Evolutionary conservation across 345 rosid species (phyloP), one percentile per base, ranked within the genome.

Genomic region (Hibiscus mutabilis): DNA sequence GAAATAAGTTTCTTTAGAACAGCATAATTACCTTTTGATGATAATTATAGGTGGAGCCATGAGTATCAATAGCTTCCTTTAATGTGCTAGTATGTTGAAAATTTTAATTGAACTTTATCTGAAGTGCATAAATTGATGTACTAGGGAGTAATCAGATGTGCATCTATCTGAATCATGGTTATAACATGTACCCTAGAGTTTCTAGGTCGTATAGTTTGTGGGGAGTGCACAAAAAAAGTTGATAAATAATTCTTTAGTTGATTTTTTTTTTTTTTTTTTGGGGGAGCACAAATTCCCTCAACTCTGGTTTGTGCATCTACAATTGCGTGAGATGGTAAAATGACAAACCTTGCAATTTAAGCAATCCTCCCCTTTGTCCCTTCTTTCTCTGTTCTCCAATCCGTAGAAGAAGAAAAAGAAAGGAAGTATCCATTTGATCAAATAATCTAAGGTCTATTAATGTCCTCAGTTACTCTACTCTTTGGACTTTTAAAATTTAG

Each of bases 41-140:
- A 19, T 63, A 37, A 40, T 37, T 63, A 16, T 60, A 10, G 51
- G 51, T 63, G 69, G 55, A 22, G 14, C 55, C 69, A 22, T 44
- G 69, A 66, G 46, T 65, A 44, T 65, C 29, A 42, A 33, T 61
- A 61, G 18, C 19, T 64, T 64, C 10, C 68, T 64, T 40, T n/a
- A 33, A 33, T 18, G 66, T 33, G 66, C 47, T 61, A 7, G 2
- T n/a, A 33, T 61, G 46, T 61, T 33, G 67, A 18, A 19, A 35
- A 62, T 61, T 62, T 37, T 18, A 35, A n/a, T n/a, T 35, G 47
- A 62, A 62, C 47, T 37, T 37, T 5, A 19, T 37, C 27, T 35
- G 25, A 62, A 63, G n/a, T 63, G n/a, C 51, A 63, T 37, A 35
- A 62, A 37, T 62, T 37, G 25, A 63, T 37, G 52, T 13, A 64